phyloP scores from a whole-genome alignment of 306 rosid species.

The Cyclanthera cordifolia region DNA sequence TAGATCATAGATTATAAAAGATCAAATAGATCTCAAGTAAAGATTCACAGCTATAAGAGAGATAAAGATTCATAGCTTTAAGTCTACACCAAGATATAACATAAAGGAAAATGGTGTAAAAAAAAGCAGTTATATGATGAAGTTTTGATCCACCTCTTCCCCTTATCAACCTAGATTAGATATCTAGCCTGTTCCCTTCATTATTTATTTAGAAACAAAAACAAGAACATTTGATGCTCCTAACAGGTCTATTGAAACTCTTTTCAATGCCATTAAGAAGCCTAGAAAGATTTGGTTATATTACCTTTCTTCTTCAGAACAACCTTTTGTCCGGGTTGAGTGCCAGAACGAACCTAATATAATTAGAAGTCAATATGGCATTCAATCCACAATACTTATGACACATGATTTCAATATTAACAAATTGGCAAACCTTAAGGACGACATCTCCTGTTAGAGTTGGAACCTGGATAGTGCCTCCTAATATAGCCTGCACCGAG shows the following conservation, averaged over 20 bases:
- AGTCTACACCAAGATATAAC: too few relatives aligned
- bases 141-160: too few relatives aligned
- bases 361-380: slow-evolving; percentile 12
- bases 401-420: slow-evolving; percentile 1
- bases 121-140: too few relatives aligned
- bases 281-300: not conserved
- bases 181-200: too few relatives aligned
- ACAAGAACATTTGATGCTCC: not conserved
- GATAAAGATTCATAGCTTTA: too few relatives aligned
- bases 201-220: not conserved
- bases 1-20: too few relatives aligned
- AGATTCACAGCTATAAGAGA: too few relatives aligned
- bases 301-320: slow-evolving; percentile 91
- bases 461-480: slow-evolving; percentile 83
- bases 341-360: slow-evolving; percentile 71
- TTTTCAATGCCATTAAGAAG: not conserved
- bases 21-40: too few relatives aligned
- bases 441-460: slow-evolving; percentile 83
- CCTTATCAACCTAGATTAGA: too few relatives aligned
- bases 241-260: not conserved
- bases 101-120: too few relatives aligned
- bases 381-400: slow-evolving; percentile 10
- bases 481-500: slow-evolving; percentile 61
- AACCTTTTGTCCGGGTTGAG: slow-evolving; percentile 84
- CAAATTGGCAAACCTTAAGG: slow-evolving; percentile 50